phyloP scores from a whole-genome alignment of 768 basidiomycete species.

The Rhodotorula kratochvilovae region DNA sequence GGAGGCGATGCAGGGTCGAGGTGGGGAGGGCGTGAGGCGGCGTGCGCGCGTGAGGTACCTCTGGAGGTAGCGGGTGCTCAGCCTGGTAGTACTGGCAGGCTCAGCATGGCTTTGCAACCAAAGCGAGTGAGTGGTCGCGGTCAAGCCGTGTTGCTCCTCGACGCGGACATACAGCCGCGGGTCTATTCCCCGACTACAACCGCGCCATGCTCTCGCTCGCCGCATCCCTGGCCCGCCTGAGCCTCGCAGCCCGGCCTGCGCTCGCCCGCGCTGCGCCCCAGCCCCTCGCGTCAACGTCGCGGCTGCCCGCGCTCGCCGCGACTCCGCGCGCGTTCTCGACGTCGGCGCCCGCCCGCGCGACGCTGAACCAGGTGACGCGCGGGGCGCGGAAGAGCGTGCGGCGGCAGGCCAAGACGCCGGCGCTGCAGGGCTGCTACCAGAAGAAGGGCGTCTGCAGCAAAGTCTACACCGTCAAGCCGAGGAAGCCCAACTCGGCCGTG shows the following conservation, averaged over 20 bases:
- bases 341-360: slow-evolving; percentile 50
- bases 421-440: slow-evolving; percentile 74
- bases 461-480: slow-evolving; percentile 69
- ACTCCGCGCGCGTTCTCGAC: slow-evolving; percentile 26
- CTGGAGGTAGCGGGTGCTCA: no score
- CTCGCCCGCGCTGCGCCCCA: neutral
- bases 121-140: no score
- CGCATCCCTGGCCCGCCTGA: neutral
- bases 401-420: slow-evolving; percentile 63
- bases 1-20: no score
- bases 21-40: no score
- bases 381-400: slow-evolving; percentile 60
- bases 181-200: neutral
- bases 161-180: neutral
- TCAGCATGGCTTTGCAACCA: no score
- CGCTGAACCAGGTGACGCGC: slow-evolving; percentile 82
- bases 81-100: no score
- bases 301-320: neutral
- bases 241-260: neutral
- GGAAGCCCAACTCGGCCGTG: slow-evolving; percentile 98
- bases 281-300: slow-evolving; percentile 1
- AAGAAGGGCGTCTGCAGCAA: slow-evolving; percentile 85
- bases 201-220: neutral
- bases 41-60: no score
- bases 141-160: neutral